phyloP scores from a whole-genome alignment of 1,139 yeast species.

The Diutina scorzettiae region DNA sequence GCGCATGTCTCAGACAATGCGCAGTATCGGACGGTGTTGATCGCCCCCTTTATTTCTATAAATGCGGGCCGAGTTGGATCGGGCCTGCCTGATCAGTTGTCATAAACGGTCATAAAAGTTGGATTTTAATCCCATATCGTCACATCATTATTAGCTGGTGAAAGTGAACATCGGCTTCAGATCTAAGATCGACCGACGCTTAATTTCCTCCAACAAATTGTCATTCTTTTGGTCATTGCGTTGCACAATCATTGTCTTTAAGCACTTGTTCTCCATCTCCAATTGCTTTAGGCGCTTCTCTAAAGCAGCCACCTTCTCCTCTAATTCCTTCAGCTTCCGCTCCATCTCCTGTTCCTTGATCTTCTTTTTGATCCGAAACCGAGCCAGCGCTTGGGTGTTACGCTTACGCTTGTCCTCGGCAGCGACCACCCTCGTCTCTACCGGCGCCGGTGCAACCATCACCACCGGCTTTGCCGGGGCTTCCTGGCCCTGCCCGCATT shows the following conservation, averaged over 20 bases:
- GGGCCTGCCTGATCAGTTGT: neutral
- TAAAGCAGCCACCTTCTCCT: slow-evolving; percentile 24
- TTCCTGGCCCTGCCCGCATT: neutral
- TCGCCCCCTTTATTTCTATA: too few species aligned
- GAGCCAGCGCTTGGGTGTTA: slow-evolving; percentile 52
- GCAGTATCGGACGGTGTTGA: too few species aligned
- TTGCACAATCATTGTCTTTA: slow-evolving; percentile 36
- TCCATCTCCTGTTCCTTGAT: slow-evolving; percentile 49
- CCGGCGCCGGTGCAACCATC: slow-evolving; percentile 8
- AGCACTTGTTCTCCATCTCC: slow-evolving; percentile 76
- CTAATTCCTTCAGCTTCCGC: slow-evolving; percentile 31
- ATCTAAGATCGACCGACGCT: slow-evolving; percentile 20
- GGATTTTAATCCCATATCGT: slow-evolving; percentile 5
- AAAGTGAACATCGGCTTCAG: slow-evolving; percentile 6
- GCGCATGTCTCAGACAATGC: too few species aligned
- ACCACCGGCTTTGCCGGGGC: slow-evolving; percentile 9
- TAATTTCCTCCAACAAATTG: slow-evolving; percentile 29
- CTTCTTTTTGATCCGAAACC: slow-evolving; percentile 52
- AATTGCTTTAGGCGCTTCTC: slow-evolving; percentile 35
- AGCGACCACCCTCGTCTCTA: neutral
- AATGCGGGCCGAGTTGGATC: slow-evolving; percentile 5
- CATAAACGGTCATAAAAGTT: slow-evolving; percentile 6
- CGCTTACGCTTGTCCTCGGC: slow-evolving; percentile 37
- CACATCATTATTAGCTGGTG: neutral
- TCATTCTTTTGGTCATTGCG: slow-evolving; percentile 32